Conservation (phyloP, 2,329 filamentous ascomycete species). For the Neofusicoccum sp. region DNA sequence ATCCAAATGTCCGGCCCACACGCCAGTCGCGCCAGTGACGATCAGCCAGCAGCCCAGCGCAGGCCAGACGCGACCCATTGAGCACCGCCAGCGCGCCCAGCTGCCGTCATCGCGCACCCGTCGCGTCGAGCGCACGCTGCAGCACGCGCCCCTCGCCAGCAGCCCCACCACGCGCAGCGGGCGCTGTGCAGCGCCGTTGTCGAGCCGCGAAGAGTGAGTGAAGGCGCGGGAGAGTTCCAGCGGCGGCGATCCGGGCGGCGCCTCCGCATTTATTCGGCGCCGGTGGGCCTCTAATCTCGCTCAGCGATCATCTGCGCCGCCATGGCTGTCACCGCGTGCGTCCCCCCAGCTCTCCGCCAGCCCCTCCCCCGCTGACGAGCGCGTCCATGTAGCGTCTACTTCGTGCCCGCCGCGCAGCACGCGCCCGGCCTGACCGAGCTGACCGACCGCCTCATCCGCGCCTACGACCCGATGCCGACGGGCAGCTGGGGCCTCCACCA, state of each 20-base stretch:
- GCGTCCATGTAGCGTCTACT: conserved; percentile 33
- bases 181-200: not conserved
- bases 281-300: conserved; percentile 9
- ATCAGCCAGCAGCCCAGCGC: not conserved
- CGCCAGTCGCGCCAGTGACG: not conserved
- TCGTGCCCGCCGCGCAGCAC: conserved; percentile 33
- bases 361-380: not conserved
- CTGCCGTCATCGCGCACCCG: too few species aligned
- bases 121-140: too few species aligned
- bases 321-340: conserved; percentile 20
- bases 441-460: conserved; percentile 31
- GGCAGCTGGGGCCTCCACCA: conserved; percentile 36
- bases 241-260: conserved; percentile 1
- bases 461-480: conserved; percentile 28
- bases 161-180: not conserved
- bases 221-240: not conserved
- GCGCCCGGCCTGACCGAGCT: conserved; percentile 29
- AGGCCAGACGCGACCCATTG: too few species aligned
- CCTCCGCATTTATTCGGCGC: conserved; percentile 9
- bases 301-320: not conserved
- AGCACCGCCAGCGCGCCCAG: too few species aligned
- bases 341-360: not conserved
- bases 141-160: not conserved
- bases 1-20: not conserved
- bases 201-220: not conserved